A percentile compares a stretch with the other conserved stretches of the same genome.
phyloP scores from a whole-genome alignment of 345 rosid species.

The Euclidium syriacum region DNA sequence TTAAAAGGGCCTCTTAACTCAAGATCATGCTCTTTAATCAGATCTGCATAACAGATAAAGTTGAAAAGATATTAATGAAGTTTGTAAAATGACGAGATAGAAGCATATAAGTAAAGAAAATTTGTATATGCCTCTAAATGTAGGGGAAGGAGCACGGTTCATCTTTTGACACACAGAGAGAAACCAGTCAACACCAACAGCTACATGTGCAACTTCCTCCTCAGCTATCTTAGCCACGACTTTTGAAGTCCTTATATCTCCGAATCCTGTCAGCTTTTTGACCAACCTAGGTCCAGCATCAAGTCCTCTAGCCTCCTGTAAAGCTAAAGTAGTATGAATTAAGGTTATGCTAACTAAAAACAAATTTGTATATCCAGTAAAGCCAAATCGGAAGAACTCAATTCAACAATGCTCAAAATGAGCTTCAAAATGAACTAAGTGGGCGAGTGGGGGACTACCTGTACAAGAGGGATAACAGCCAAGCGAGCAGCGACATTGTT shows the following conservation, averaged over 20 bases:
- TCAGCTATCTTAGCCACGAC: slow-evolving; percentile 73
- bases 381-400: background rate
- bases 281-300: slow-evolving; percentile 97
- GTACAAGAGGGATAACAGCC: slow-evolving; percentile 41
- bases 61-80: slow-evolving; percentile 10
- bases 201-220: slow-evolving; percentile 95
- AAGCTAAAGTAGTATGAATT: background rate
- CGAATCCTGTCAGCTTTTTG: slow-evolving; percentile 72
- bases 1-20: slow-evolving; percentile 95
- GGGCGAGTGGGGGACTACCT: slow-evolving; percentile 14
- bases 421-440: too few relatives aligned
- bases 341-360: background rate
- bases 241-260: slow-evolving; percentile 70
- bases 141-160: slow-evolving; percentile 61
- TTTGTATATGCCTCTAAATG: slow-evolving; percentile 59
- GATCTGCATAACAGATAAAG: slow-evolving; percentile 36
- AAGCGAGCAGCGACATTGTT: slow-evolving; percentile 80
- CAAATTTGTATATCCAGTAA: background rate
- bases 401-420: too few relatives aligned
- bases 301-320: slow-evolving; percentile 94
- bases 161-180: slow-evolving; percentile 60
- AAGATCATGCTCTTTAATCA: slow-evolving; percentile 66
- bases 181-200: slow-evolving; percentile 90
- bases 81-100: background rate
- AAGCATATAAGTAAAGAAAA: slow-evolving; percentile 3